Base-by-base conservation (phyloP, 805 yeast genomes). In the Jamesozyma spencerorum region DNA sequence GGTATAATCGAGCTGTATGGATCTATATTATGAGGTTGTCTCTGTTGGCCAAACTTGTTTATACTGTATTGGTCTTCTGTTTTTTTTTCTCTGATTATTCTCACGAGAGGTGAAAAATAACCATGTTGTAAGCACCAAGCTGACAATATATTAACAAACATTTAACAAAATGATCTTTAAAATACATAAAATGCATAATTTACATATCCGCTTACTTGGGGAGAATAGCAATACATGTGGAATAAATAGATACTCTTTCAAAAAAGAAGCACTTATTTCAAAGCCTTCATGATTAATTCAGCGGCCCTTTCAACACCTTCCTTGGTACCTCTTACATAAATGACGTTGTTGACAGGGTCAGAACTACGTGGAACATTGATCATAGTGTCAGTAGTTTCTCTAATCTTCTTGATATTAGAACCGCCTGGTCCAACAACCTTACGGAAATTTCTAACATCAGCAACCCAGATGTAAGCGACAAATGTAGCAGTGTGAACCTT, bases 371-470 rank as follows among this genome's bases (percentile, higher is more conserved):
- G 94, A 40, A 83, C 76, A 37, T 70, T 68, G 46, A 84, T 73
- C 42, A 74, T 69, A 30, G 81, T 69, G 15, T 74, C 75, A 17
- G 82, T 67, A 43, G 70, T 65, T 20, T 66, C 65, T 65, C 92
- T 77, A 44, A 85, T 70, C 47, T 65, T 64, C 52, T 72, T 76
- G 55, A 85, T 68, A 46, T 74, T 77, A 28, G 77, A 63, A 36
- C 95, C 95, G 49, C 75, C 80, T 13, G 85, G 77, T 7, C 95
- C 95, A 47, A 86, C 74, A 39, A 85, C 68, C 57, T 70, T 74
- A 43, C 81, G 72, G 60, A 82, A 81, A 34, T 58, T 57, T 20
- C 62, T 55, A 12, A 76, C 62, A 42, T 74, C 69, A 32, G 73
- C 61, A 31, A 76, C 63, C 72, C 81, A 81, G 45, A 82, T 63